phyloP scores from a whole-genome alignment of 1,284 basidiomycete genomes.

The Puccinia coronata region DNA sequence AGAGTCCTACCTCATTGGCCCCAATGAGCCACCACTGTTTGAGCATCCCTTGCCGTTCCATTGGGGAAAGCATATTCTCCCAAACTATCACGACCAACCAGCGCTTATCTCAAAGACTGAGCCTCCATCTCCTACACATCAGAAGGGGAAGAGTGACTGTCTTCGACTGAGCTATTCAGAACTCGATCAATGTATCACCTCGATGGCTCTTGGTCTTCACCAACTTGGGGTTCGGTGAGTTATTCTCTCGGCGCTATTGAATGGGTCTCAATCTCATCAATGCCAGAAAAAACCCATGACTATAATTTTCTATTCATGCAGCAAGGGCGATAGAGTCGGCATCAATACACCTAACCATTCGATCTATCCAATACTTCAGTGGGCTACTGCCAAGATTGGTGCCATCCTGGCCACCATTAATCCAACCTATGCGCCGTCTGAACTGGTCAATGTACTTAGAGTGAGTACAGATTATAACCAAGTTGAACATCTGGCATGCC shows the following conservation, averaged over 20 bases:
- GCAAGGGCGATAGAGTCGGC: conserved; percentile 19
- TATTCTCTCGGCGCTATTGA: background rate
- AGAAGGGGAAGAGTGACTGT: background rate
- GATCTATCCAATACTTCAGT: conserved; percentile 27
- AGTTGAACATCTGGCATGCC: too few relatives aligned
- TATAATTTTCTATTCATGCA: background rate
- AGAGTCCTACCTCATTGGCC: background rate
- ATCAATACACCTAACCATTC: conserved; percentile 16
- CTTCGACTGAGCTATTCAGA: conserved; percentile 21
- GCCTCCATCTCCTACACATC: conserved; percentile 8
- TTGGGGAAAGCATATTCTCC: conserved; percentile 13
- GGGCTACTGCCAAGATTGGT: conserved; percentile 41
- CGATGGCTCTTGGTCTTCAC: conserved; percentile 11
- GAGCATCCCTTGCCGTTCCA: conserved; percentile 20
- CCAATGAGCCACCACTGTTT: background rate
- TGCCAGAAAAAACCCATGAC: too few relatives aligned
- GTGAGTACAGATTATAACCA: too few relatives aligned
- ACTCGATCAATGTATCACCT: conserved; percentile 20
- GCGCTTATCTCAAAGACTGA: conserved; percentile 19
- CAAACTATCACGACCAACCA: conserved; percentile 17
- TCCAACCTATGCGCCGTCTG: conserved; percentile 29
- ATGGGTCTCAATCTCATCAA: too few relatives aligned
- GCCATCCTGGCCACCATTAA: conserved; percentile 44
- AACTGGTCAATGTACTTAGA: conserved; percentile 19
- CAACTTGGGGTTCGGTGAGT: conserved; percentile 33